Percentiles rank a stretch among this genome's conserved stretches.
phyloP scores from a whole-genome alignment of 1,139 yeast species.

The Eremothecium coryli region DNA sequence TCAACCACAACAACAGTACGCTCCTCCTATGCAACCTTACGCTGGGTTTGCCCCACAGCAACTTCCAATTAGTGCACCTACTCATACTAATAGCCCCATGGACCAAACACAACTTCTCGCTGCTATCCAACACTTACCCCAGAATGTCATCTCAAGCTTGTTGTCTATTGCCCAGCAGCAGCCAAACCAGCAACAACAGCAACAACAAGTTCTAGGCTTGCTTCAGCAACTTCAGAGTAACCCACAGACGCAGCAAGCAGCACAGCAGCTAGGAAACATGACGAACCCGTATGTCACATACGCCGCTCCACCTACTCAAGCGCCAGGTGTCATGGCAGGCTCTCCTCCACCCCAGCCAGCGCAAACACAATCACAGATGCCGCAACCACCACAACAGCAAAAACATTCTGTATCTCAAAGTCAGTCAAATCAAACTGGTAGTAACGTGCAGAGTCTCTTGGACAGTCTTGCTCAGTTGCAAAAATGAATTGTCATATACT shows the following conservation, averaged over 20 bases:
- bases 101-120: constrained; percentile 30
- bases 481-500: constrained; percentile 21
- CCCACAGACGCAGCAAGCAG: constrained; percentile 11
- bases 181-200: constrained; percentile 25
- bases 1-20: constrained; percentile 20
- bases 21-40: constrained; percentile 13
- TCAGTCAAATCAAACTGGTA: constrained; percentile 17
- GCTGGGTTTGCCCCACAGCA: constrained; percentile 17
- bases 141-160: constrained; percentile 43
- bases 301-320: constrained; percentile 10
- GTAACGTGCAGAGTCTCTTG: constrained; percentile 32
- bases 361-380: constrained; percentile 13
- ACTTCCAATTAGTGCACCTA: constrained; percentile 18
- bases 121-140: constrained; percentile 43
- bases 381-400: constrained; percentile 16
- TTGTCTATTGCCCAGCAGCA: constrained; percentile 36
- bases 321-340: constrained; percentile 3
- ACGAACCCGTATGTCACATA: constrained; percentile 6
- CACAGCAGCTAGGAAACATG: constrained; percentile 7
- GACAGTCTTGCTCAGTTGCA: constrained; percentile 33
- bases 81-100: constrained; percentile 20
- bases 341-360: constrained; percentile 10
- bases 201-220: constrained; percentile 24
- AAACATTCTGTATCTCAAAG: constrained; percentile 10
- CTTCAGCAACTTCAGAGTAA: constrained; percentile 23